Base-by-base conservation (phyloP, 2,329 filamentous ascomycete species). In the Gaeumannomyces tritici region DNA sequence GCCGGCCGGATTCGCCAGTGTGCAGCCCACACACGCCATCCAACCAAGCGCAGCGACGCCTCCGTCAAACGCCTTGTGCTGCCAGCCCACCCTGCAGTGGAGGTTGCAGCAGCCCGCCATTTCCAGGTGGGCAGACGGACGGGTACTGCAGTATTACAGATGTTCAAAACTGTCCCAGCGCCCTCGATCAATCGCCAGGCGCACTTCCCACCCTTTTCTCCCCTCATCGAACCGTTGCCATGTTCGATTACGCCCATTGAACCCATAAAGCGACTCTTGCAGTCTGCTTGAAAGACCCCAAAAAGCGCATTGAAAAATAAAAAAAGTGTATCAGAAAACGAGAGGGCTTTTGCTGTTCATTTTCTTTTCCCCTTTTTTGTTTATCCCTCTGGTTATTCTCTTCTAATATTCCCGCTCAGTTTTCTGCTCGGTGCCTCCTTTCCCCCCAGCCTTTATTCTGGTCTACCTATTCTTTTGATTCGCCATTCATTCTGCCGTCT, bases 171-270 rank as follows among this genome's bases (percentile, higher is more conserved):
- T 71, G 68, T 66, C 68, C 67, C 65, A 65, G 66, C 66, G 67
- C 71, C 72, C 68, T 68, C 68, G 64, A 66, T 64, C 64, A 61
- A 31, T 33, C 9, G 21, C 64, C 63, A 65, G 67, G 66, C 69
- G 68, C 68, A 66, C 70, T 71, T 67, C 69, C 66, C 66, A 68
- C 72, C 60, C 33, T 61, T 61, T 55, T 73, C 71, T 71, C 69
- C 73, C 73, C 69, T 70, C 71, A 79, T 78, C 79, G 77, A 82
- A 79, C 78, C 74, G 75, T 73, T 77, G 77, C 77, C 73, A 83
- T 84, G 80, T 81, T 81, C 78, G 78, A 77, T 73, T 78, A 70
- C 71, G 75, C 74, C 75, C 75, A 82, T 73, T 83, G 78, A 77
- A 78, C 72, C 18, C 73, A 74, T 71, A 75, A 77, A 78, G 77